A percentile compares a stretch with the other conserved stretches of the same genome.
phyloP scores from a whole-genome alignment of 768 basidiomycete genomes.

The Phlebiopsis gigantea region DNA sequence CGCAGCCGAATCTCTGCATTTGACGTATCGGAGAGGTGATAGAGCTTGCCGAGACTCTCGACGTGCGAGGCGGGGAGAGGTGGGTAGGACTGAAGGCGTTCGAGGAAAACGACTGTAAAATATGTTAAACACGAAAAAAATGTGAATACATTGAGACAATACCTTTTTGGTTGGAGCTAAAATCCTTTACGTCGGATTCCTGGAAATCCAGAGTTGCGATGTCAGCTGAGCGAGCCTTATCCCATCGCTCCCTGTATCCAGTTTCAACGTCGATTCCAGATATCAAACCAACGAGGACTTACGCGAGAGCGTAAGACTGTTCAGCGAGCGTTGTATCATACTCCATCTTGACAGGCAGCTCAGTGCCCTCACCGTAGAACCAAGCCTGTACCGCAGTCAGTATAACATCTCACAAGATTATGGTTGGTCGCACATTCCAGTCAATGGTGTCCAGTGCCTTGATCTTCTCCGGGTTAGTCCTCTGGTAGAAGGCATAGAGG shows the following conservation, averaged over 20 bases:
- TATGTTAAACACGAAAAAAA: conserved; percentile 14
- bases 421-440: conserved; percentile 57
- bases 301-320: conserved; percentile 66
- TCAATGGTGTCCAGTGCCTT: conserved; percentile 62
- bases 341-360: conserved; percentile 67
- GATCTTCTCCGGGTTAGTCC: conserved; percentile 57
- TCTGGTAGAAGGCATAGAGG: conserved; percentile 54
- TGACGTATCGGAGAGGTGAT: conserved; percentile 43
- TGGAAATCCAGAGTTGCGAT: conserved; percentile 49
- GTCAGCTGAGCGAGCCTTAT: conserved; percentile 50
- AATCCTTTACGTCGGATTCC: conserved; percentile 50
- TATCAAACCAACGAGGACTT: conserved; percentile 5
- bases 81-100: conserved; percentile 60
- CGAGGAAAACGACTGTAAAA: conserved; percentile 72
- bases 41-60: conserved; percentile 50
- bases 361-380: conserved; percentile 74
- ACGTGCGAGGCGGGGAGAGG: conserved; percentile 59
- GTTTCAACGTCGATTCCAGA: background rate
- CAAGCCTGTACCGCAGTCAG: conserved; percentile 47
- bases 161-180: conserved; percentile 79
- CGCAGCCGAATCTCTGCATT: conserved; percentile 78
- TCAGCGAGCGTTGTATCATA: conserved; percentile 72
- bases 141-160: background rate
- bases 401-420: background rate
- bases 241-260: conserved; percentile 46